Evolutionary conservation across 805 yeast species (phyloP), one percentile per base, ranked within the genome.

Genomic region (Suhomyces tanzawaensis): DNA sequence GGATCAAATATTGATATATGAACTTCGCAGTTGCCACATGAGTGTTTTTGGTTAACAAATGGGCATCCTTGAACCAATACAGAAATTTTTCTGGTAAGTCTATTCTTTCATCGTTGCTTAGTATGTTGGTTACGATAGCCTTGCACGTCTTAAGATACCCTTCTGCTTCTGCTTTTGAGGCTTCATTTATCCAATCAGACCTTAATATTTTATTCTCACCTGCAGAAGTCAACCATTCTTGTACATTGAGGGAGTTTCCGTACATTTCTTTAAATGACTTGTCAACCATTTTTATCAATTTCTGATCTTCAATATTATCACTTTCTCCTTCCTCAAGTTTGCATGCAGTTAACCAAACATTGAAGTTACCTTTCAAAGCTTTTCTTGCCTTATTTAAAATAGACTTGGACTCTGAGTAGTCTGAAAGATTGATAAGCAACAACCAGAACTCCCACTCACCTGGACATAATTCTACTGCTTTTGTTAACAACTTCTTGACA

Each of bases 391-490:
- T 59, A 46, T 79, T 79, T 22, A 89, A 60, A 0, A 78, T 64
- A 14, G 60, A 53, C 45, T 76, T 76, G 0, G 90, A 82, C 7
- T 74, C 77, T 4, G 58, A 51, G 40, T 69, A 64, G 3, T 57
- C 52, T 21, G 74, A 73, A 9, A 77, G 40, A 16, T 70, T 64
- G 5, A 83, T 71, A 26, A 82, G 58, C 2, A 72, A 67, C 7
- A 77, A 53, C 95, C 95, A 85, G 31, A 90, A 64, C 1, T 72
- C 74, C 51, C 83, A 72, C 24, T 83, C 74, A 1, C 59, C 40
- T 0, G 96, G 89, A 15, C 86, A 71, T 17, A 87, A 56, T 43
- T 82, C 85, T 0, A 82, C 70, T 0, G 96, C 91, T 37, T 82
- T 82, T 1, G 53, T 44, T 3, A 87, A 58, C 40, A 89, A 70